Conservation (phyloP, 2,329 filamentous ascomycete species). For the Sclerotinia subarctica region DNA sequence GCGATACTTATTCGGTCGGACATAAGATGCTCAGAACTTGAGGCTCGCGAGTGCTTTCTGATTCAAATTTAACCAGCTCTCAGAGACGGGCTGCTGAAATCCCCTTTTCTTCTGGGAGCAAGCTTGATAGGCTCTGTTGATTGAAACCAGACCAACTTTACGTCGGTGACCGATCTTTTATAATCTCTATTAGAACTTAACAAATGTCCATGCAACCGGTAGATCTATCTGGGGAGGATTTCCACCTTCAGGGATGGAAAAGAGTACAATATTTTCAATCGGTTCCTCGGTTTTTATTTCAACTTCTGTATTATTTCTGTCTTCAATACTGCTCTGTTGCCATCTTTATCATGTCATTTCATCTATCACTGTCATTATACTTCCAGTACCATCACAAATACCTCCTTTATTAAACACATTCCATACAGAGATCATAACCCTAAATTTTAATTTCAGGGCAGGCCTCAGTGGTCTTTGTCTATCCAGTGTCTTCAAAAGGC, state of each 20-base stretch:
- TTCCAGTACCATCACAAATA: neutral
- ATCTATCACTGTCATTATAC: neutral
- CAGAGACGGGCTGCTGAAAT: neutral
- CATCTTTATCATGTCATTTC: neutral
- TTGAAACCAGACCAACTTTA: neutral
- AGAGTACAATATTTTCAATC: neutral
- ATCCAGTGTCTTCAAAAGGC: slow-evolving; percentile 31
- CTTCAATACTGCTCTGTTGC: neutral
- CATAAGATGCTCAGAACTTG: neutral
- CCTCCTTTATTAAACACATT: neutral
- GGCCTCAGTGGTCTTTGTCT: slow-evolving; percentile 39
- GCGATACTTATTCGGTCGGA: neutral
- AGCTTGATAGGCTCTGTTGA: neutral
- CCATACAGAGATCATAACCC: neutral
- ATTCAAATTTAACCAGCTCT: neutral
- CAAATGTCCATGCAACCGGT: neutral
- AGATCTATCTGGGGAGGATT: neutral
- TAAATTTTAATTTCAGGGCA: slow-evolving; percentile 34
- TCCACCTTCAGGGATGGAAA: neutral
- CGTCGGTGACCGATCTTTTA: neutral
- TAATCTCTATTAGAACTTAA: neutral
- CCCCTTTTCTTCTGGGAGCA: neutral
- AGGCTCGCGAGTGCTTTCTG: neutral
- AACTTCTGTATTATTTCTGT: neutral
- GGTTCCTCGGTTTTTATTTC: neutral